These are phyloP conservation scores for Meredithiella fracta DNA, from an alignment of 2,329 filamentous ascomycete genomes.

Conservation along the genomic window DNA sequence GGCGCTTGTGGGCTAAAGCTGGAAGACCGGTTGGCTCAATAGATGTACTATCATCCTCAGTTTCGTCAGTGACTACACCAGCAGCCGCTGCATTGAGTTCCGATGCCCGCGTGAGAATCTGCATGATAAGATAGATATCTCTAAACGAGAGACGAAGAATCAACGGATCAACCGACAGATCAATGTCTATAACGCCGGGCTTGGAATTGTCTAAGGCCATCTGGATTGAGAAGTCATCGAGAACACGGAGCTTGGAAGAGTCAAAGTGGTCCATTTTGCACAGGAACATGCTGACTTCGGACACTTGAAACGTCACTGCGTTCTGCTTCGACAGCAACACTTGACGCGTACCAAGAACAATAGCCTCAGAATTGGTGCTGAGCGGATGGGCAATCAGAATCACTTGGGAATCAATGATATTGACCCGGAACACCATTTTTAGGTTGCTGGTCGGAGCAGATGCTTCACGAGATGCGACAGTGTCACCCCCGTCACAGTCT, in stretches of 20 bases:
- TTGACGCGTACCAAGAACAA: constrained; percentile 88
- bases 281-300: constrained; percentile 91
- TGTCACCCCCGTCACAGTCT: neutral
- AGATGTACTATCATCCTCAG: constrained; percentile 32
- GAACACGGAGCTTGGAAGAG: constrained; percentile 70
- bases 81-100: constrained; percentile 41
- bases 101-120: constrained; percentile 80
- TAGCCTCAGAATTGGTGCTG: constrained; percentile 79
- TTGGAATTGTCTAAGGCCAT: constrained; percentile 64
- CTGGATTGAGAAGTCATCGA: constrained; percentile 91
- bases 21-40: constrained; percentile 25
- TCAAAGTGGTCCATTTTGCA: constrained; percentile 98
- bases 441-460: constrained; percentile 27
- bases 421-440: constrained; percentile 74
- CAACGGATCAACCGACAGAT: constrained; percentile 77
- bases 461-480: constrained; percentile 16
- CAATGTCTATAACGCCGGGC: constrained; percentile 55
- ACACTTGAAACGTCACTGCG: constrained; percentile 81
- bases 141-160: constrained; percentile 79
- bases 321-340: constrained; percentile 86
- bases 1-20: constrained; percentile 27
- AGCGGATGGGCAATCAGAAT: constrained; percentile 92
- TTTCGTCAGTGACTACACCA: constrained; percentile 24
- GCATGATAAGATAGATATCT: constrained; percentile 84
- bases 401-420: constrained; percentile 88